phyloP scores from a whole-genome alignment of 208 protist species.

The Kentomonas sorsogonicus region DNA sequence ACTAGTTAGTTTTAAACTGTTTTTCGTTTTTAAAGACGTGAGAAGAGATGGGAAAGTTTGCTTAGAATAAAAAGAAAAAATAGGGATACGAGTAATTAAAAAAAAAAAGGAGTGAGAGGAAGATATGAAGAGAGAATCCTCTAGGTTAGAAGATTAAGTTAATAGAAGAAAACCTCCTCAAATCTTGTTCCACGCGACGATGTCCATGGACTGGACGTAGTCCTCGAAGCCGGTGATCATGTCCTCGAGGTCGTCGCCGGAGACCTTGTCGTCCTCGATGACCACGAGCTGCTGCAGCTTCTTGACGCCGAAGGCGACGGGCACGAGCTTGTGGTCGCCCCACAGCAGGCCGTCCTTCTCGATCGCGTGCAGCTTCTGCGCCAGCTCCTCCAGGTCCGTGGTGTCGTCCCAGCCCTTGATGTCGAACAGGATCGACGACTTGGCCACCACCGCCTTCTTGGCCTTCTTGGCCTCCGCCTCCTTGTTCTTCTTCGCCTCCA shows the following conservation, averaged over 20 bases:
- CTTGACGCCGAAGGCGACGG: slow-evolving; percentile 94
- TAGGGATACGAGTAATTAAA: slow-evolving; percentile 14
- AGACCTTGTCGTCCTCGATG: slow-evolving; percentile 95
- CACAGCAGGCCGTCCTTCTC: slow-evolving; percentile 89
- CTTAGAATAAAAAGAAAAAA: slow-evolving; percentile 15
- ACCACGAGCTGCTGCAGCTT: slow-evolving; percentile 93
- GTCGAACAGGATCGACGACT: slow-evolving; percentile 90
- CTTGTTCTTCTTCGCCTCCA: slow-evolving; percentile 85
- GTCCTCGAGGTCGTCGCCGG: slow-evolving; percentile 91
- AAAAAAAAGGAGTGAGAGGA: slow-evolving; percentile 10
- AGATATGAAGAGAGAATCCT: not conserved
- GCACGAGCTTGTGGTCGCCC: slow-evolving; percentile 87
- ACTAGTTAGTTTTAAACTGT: too few species aligned
- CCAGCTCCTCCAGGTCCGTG: slow-evolving; percentile 83
- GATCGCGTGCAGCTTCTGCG: slow-evolving; percentile 77
- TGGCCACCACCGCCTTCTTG: slow-evolving; percentile 80
- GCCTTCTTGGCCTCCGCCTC: slow-evolving; percentile 77
- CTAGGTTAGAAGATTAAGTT: not conserved
- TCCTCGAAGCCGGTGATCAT: slow-evolving; percentile 91
- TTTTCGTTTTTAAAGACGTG: too few species aligned
- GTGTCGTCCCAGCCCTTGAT: slow-evolving; percentile 94
- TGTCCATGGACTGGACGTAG: slow-evolving; percentile 93
- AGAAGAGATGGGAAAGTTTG: not conserved
- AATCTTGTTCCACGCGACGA: slow-evolving; percentile 95
- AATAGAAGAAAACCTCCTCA: slow-evolving; percentile 34